Evolutionary conservation across 768 basidiomycete species (phyloP), one percentile per base, ranked within the genome.

Genomic region (Amanita muscaria): DNA sequence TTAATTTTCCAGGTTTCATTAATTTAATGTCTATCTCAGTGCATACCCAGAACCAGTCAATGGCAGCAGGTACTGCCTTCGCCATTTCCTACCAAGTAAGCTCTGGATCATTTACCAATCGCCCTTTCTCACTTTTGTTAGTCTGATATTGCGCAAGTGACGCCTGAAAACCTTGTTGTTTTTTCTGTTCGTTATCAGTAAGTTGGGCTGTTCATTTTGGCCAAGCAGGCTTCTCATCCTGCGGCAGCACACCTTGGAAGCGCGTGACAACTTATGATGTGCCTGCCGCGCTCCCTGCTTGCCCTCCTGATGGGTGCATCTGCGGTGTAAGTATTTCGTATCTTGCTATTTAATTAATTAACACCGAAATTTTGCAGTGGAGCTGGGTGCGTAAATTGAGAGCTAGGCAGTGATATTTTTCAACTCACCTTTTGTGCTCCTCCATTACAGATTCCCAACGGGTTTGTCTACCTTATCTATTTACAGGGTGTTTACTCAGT

Each of bases 11-110:
- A 7, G 18, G 37, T 18, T 4, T 7, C n/a, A 4, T 21, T 19
- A 15, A 18, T 39, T n/a, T n/a, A n/a, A n/a, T n/a, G n/a, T n/a
- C n/a, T n/a, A n/a, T n/a, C n/a, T n/a, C n/a, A 77, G 75, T 77
- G 56, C 76, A 77, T 53, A 64, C 74, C 3, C 72, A 74, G 49
- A 74, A 76, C 49, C 58, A 70, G 44, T 59, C 67, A 5, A 69
- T 61, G 59, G 73, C 74, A 34, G 72, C 76, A 36, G 76, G 76
- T 2, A 73, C 74, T 27, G 74, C 70, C 5, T 75, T 77, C 47
- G 74, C 74, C 12, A 77, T 77, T 45, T 66, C 74, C 14, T 77
- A 77, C 51, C 53, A 66, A 40, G 74, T 73, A 36, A 18, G 58
- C 47, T 31, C 27, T 6, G 27, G 6, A 29, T 29, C 16, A 9